Base-by-base conservation (phyloP, 2,329 filamentous ascomycete genomes). In the Plectosphaerella sp. region DNA sequence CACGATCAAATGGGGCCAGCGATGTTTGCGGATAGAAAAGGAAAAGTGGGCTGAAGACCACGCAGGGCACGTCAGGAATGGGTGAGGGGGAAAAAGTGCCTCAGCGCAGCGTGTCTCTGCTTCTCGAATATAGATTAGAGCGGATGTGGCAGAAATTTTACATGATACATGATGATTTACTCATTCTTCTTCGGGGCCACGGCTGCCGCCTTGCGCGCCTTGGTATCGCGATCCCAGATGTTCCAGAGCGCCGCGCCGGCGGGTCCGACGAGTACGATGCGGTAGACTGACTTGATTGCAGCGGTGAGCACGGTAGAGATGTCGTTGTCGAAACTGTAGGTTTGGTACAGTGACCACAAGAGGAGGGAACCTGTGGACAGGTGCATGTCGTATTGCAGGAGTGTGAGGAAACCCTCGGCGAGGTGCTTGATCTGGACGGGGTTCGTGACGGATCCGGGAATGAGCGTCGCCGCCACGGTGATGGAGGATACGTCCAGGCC, bases 91-190 rank as follows among this genome's bases (percentile, higher is more conserved):
- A 43, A 20, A 9, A 9, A 16, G 41, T 18, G 41, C 14, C 15
- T n/a, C 8, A 7, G 37, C 37, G 37, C 7, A 39, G 37, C 37
- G 37, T 39, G 14, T 39, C 15, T 39, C 37, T 43, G 41, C 7
- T 18, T 20, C 16, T 20, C 10, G 41, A 18, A 43, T 12, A 43
- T 20, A 43, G 15, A 43, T 20, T 43, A 41, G 42, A 48, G 10
- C 11, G 25, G 25, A 61, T 55, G 72, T 72, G 70, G 67, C 14
- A 16, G 7, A n/a, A 16, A 41, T 41, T 12, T 18, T 18, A 20
- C 18, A 36, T 35, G 45, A 47, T 35, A 47, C 45, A 47, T 35
- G 28, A 33, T 25, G 5, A 9, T 28, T 25, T 47, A 47, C 5
- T 47, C 24, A 16, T 47, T 41, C 45, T 55, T 53, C 36, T 42